Percentiles rank a stretch among this genome's conserved stretches.
Conservation (phyloP, 352 stramenopile genomes). For the Albugo laibachii region DNA sequence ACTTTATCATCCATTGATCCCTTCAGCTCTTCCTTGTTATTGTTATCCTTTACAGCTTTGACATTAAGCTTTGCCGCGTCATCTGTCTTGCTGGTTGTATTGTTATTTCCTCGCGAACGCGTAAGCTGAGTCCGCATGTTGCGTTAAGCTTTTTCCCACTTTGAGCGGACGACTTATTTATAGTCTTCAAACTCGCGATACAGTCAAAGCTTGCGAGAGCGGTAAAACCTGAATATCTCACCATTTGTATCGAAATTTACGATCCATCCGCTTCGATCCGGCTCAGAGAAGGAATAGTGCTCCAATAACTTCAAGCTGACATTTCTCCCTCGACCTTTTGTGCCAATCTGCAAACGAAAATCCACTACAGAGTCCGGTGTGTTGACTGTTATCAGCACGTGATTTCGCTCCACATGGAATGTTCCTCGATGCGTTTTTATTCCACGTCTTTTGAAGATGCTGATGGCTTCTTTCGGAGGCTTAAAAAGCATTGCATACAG, state of each 20-base stretch:
- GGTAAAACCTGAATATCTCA: constrained; percentile 61
- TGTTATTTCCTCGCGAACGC: not conserved
- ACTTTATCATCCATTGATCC: too few species aligned
- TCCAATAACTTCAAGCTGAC: constrained; percentile 37
- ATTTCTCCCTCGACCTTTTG: constrained; percentile 26
- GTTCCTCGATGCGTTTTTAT: constrained; percentile 29
- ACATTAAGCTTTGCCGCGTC: too few species aligned
- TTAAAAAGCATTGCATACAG: constrained; percentile 67
- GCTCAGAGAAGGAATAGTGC: constrained; percentile 52
- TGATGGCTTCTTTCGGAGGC: constrained; percentile 26
- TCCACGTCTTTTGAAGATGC: constrained; percentile 9
- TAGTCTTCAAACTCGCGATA: not conserved
- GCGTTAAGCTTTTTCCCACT: too few species aligned
- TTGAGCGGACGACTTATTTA: too few species aligned
- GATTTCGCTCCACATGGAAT: constrained; percentile 43
- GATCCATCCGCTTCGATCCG: constrained; percentile 34
- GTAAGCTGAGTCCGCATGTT: too few species aligned
- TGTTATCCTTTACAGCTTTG: not conserved
- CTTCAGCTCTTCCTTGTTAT: not conserved
- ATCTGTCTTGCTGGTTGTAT: too few species aligned
- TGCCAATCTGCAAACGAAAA: constrained; percentile 36
- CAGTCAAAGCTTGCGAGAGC: constrained; percentile 33
- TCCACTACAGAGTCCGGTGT: constrained; percentile 49
- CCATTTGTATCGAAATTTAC: constrained; percentile 48
- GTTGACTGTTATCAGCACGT: constrained; percentile 43